These are phyloP conservation scores for Aspergillus heteromorphus DNA, from an alignment of 495 filamentous ascomycete species.

Conservation along the genomic window DNA sequence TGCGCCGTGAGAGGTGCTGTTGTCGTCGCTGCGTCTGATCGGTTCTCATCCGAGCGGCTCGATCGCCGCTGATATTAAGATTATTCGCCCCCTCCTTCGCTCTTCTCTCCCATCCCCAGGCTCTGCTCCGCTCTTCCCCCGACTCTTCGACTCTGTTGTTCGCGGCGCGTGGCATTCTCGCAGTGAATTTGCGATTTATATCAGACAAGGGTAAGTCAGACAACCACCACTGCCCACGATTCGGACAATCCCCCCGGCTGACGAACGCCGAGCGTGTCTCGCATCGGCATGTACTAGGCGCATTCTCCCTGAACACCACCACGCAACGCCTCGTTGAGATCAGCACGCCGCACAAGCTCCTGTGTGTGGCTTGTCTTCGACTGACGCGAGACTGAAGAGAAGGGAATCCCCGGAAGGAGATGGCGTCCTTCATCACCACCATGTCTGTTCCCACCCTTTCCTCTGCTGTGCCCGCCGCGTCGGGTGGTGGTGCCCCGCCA, in stretches of 20 bases:
- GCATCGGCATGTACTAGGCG: slow-evolving; percentile 14
- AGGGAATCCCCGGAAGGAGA: slow-evolving; percentile 23
- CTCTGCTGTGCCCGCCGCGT: slow-evolving; percentile 28
- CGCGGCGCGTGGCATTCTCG: too few species aligned
- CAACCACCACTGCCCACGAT: neutral
- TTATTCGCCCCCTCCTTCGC: neutral
- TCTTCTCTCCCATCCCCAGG: neutral
- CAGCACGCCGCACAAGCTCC: neutral
- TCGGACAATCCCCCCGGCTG: neutral
- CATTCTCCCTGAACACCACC: slow-evolving; percentile 8
- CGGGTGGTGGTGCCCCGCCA: slow-evolving; percentile 16
- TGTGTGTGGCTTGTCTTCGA: slow-evolving; percentile 1
- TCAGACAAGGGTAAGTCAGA: neutral
- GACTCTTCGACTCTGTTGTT: neutral
- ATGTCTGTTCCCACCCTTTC: slow-evolving; percentile 55
- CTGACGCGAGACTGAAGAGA: slow-evolving; percentile 2
- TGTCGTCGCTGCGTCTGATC: neutral
- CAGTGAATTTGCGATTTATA: too few species aligned
- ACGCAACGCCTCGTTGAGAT: neutral
- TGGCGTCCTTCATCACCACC: slow-evolving; percentile 66
- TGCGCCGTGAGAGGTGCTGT: too few species aligned
- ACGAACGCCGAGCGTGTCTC: neutral
- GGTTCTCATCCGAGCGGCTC: neutral
- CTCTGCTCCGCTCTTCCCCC: neutral
- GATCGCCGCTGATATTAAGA: neutral